Base-by-base conservation (phyloP, 768 basidiomycete species). In the Tulasnella sp. region DNA sequence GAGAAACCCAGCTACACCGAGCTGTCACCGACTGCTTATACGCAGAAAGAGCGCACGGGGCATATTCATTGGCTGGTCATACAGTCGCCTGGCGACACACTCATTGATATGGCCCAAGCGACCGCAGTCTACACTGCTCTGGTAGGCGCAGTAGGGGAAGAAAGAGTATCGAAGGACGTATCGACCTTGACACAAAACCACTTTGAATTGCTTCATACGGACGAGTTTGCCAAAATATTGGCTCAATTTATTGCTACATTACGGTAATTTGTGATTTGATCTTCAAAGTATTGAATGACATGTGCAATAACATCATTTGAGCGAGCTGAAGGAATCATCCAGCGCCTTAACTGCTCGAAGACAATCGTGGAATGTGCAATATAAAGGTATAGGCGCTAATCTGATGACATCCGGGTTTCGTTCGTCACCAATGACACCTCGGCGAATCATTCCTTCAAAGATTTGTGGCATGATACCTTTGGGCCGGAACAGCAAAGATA, bases 371-470 rank as follows among this genome's bases (percentile, higher is more conserved):
- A 79, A 70, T 10, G 81, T 81, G 63, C 83, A 95, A 65, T 96
- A 99, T 62, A 98, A 67, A 29, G 92, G 83, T 13, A 73, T 72
- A 41, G 92, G 91, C 55, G 89, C 76, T 39, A 98, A 67, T 8
- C 95, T 76, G 58, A 99, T 91, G 45, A 98, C 88, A 61, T 89
- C 83, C 24, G 95, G 93, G 60, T 79, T 69, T 60, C 95, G 70
- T 65, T 93, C 87, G 65, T 99, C 95, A 8, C 88, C 92, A 45
- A 95, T 73, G 12, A 99, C 82, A 5, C 95, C 95, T 45, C 70
- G 65, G 54, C 72, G 70, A 19, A 71, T 67, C 60, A 98, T 64
- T 34, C 66, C 69, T 45, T 73, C 64, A 54, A 79, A 77, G 19
- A 95, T 72, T 51, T 67, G 70, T 53, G 72, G 71, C 92, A 98